Base-by-base conservation (phyloP, 1,284 basidiomycete genomes). In the Peniophora sp. region DNA sequence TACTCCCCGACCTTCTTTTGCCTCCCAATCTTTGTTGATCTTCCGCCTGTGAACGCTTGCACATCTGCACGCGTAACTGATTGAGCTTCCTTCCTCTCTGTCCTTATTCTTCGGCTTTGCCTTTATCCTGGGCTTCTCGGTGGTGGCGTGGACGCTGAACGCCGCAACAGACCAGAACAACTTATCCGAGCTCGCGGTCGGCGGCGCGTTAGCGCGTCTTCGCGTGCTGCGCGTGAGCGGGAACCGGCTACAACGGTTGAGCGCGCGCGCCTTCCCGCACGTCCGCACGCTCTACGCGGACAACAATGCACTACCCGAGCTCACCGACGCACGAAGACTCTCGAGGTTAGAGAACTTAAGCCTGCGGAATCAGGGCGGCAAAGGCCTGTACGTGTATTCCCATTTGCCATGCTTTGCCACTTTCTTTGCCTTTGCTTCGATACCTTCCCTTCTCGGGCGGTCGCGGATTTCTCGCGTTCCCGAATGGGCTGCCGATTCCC, bases 201-300 rank as follows among this genome's bases (percentile, higher is more conserved):
- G 72, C 51, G 72, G 72, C 50, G 56, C 66, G 34, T 81, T 93
- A 78, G 69, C 76, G 27, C 78, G 78, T 55, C 67, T 97, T 56
- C 85, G 91, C n/a, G 85, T 92, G 45, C 78, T 99, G 52, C 85
- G 92, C 22, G 70, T 90, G 49, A 94, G 89, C 70, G 82, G 83
- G 61, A 99, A 99, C 69, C 75, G 79, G 41, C 69, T 99, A 53
- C 68, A 75, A 49, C 65, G 70, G 52, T 73, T 99, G 48, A 79
- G 94, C 63, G 78, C 89, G 47, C 75, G 75, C 17, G 69, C 73
- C 16, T 81, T 89, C 63, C 74, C 81, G 3, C 85, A 85, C 61
- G 70, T 98, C 56, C 83, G 93, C 56, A 97, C 92, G 56, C 77
- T 98, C 24, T 97, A 97, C 66, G 83, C 89, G 60, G 96, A 99